Conservation (phyloP, 1,284 basidiomycete species). For the Ganoderma resinaceum region DNA sequence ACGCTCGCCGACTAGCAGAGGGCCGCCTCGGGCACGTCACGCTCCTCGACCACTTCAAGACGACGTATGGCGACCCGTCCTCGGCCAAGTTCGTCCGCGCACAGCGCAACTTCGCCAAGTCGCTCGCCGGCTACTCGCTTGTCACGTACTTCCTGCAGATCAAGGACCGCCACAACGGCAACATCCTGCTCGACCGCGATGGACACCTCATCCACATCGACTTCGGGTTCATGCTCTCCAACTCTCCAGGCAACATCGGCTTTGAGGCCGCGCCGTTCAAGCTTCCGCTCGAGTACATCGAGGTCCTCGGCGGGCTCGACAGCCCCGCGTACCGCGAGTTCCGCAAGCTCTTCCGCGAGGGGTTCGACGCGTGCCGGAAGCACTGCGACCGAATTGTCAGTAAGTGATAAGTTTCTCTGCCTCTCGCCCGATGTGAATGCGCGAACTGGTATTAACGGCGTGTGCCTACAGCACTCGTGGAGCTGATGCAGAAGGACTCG, state of each 20-base stretch:
- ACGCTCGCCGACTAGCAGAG: constrained; percentile 84
- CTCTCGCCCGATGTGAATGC: not conserved
- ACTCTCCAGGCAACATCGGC: constrained; percentile 96
- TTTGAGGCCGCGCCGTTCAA: constrained; percentile 99
- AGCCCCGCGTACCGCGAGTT: constrained; percentile 86
- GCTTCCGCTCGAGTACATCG: constrained; percentile 93
- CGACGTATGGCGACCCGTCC: constrained; percentile 91
- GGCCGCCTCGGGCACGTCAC: constrained; percentile 87
- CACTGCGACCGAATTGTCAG: constrained; percentile 97
- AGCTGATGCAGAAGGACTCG: constrained; percentile 98
- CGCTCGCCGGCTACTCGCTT: constrained; percentile 94
- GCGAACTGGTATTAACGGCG: not conserved
- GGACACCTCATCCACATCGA: constrained; percentile 97
- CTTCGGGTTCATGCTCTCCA: constrained; percentile 98
- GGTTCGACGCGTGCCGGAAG: constrained; percentile 94
- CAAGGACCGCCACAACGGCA: constrained; percentile 99
- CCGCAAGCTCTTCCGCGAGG: constrained; percentile 87
- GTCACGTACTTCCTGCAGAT: constrained; percentile 97
- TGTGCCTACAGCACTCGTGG: constrained; percentile 77
- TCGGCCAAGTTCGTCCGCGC: constrained; percentile 87
- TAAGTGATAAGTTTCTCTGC: constrained; percentile 48
- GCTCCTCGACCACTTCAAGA: constrained; percentile 88
- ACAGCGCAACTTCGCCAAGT: constrained; percentile 93
- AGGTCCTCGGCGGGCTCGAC: constrained; percentile 91
- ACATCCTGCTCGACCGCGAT: constrained; percentile 95